Evolutionary conservation across 1,284 basidiomycete species (phyloP).

Genomic region (Schizophyllum commune): DNA sequence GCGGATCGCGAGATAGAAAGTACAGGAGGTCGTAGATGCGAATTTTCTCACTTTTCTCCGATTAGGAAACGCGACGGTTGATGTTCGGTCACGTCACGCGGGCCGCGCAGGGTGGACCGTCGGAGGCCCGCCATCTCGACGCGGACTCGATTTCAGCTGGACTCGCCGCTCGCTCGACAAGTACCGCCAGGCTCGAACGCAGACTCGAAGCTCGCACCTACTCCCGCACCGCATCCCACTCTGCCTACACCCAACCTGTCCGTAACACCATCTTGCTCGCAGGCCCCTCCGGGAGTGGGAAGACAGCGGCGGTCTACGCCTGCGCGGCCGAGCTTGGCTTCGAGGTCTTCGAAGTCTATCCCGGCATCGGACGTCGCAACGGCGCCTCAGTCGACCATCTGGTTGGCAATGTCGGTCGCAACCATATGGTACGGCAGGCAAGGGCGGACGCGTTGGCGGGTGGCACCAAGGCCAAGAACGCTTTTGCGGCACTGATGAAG

Average conservation of each 20-base stretch:
- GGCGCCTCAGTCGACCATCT: conserved; percentile 74
- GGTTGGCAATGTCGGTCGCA: conserved; percentile 90
- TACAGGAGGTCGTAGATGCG: too few relatives aligned
- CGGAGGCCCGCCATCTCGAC: too few relatives aligned
- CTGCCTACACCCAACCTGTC: conserved; percentile 26
- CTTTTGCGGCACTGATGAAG: conserved; percentile 3
- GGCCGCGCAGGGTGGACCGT: too few relatives aligned
- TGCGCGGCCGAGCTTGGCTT: conserved; percentile 90
- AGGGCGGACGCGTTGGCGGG: conserved; percentile 14
- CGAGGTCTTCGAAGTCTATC: conserved; percentile 96
- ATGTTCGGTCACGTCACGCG: too few relatives aligned
- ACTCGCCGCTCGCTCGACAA: too few relatives aligned
- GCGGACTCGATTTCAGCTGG: too few relatives aligned
- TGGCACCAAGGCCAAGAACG: conserved; percentile 5
- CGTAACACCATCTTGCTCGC: conserved; percentile 81
- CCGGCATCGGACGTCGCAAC: conserved; percentile 86
- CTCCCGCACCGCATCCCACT: conserved; percentile 12
- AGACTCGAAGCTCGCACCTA: too few relatives aligned
- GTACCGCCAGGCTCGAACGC: too few relatives aligned
- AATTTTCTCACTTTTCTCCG: too few relatives aligned
- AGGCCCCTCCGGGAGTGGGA: conserved; percentile 84
- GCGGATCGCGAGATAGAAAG: too few relatives aligned
- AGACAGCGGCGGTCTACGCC: conserved; percentile 89
- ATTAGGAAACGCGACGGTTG: too few relatives aligned
- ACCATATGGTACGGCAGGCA: conserved; percentile 66